These are phyloP conservation scores for Syzygium aromaticum DNA, from an alignment of 345 rosid species.

Conservation along the genomic window DNA sequence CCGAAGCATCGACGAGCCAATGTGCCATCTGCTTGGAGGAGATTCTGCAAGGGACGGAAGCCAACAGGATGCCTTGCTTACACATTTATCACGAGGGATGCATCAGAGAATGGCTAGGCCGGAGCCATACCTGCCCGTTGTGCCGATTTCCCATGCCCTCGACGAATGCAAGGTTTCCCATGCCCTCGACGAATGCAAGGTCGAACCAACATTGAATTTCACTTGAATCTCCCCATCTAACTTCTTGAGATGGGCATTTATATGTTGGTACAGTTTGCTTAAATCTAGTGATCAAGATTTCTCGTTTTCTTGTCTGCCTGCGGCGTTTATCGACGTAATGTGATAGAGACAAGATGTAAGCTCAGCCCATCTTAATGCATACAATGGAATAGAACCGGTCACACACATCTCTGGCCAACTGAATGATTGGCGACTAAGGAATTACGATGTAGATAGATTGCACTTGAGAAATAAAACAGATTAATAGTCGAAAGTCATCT, in stretches of 20 bases:
- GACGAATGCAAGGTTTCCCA: not conserved
- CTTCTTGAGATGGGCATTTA: not conserved
- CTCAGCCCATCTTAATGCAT: not conserved
- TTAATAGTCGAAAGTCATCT: fast-evolving
- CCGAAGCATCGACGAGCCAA: not conserved
- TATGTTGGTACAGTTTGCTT: not conserved
- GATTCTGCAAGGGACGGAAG: not conserved
- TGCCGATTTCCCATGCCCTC: not conserved
- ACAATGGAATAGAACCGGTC: not conserved
- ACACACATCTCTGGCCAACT: not conserved
- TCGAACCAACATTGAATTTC: not conserved
- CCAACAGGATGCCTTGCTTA: not conserved
- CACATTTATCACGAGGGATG: not conserved
- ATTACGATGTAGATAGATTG: not conserved
- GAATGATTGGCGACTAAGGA: not conserved
- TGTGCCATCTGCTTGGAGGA: not conserved
- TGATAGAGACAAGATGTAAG: not conserved
- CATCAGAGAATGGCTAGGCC: not conserved
- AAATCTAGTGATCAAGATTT: not conserved
- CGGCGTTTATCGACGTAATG: not conserved
- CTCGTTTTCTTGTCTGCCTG: not conserved
- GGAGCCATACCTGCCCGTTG: not conserved
- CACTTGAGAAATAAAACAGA: not conserved
- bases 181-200: not conserved
- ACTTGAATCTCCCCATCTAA: not conserved